These are phyloP conservation scores for Anthostomella pinea DNA, from an alignment of 2,329 filamentous ascomycete genomes.

Conservation along the genomic window DNA sequence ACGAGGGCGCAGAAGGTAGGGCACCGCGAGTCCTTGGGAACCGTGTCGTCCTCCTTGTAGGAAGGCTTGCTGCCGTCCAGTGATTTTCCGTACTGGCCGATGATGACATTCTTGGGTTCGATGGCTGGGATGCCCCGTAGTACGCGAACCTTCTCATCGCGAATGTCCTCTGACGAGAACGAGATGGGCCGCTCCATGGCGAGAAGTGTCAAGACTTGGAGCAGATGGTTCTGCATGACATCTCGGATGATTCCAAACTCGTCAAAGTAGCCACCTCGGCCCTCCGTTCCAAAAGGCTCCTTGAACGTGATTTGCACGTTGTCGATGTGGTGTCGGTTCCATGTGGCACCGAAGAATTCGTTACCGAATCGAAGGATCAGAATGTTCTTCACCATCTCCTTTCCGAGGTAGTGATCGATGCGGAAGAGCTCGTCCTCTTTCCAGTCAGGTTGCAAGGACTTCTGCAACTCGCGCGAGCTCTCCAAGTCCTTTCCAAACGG, in stretches of 20 bases:
- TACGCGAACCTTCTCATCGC: slow-evolving; percentile 97
- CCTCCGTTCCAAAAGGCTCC: slow-evolving; percentile 97
- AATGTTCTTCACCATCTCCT: slow-evolving; percentile 99
- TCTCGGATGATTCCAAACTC: slow-evolving; percentile 99
- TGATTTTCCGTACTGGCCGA: slow-evolving; percentile 96
- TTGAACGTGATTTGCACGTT: slow-evolving; percentile 99
- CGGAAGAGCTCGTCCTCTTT: slow-evolving; percentile 98
- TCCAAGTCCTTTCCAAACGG: slow-evolving; percentile 96
- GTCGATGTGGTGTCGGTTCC: slow-evolving; percentile 99
- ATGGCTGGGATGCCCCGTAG: slow-evolving; percentile 90
- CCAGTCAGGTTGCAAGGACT: slow-evolving; percentile 95
- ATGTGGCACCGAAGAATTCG: slow-evolving; percentile 96
- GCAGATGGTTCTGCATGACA: slow-evolving; percentile 99
- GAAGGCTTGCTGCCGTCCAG: slow-evolving; percentile 93
- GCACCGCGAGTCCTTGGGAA: slow-evolving; percentile 95
- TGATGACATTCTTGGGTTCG: slow-evolving; percentile 99
- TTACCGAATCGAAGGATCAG: slow-evolving; percentile 97
- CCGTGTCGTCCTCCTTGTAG: slow-evolving; percentile 98
- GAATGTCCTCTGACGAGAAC: slow-evolving; percentile 96
- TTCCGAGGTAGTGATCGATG: slow-evolving; percentile 98
- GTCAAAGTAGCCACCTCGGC: slow-evolving; percentile 96
- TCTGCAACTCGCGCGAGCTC: slow-evolving; percentile 91
- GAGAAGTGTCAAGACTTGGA: slow-evolving; percentile 92
- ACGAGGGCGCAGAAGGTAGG: slow-evolving; percentile 97
- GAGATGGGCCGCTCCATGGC: slow-evolving; percentile 98